Base-by-base conservation (phyloP, 2,329 filamentous ascomycete genomes). In the Talaromyces sp. region DNA sequence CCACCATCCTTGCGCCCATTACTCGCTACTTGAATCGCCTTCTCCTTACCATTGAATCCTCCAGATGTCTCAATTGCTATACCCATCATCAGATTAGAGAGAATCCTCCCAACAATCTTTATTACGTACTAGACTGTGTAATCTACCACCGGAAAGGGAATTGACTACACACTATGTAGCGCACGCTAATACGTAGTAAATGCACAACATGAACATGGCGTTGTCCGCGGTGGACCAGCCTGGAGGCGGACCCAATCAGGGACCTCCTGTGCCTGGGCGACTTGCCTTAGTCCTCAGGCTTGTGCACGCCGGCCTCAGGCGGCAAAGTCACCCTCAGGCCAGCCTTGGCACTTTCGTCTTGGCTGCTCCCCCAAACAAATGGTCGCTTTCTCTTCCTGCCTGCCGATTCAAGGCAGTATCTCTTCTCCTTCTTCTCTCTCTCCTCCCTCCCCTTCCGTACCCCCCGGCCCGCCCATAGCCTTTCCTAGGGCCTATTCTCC, bases 381-480 rank as follows among this genome's bases (percentile, higher is more conserved):
- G 37, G 45, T 31, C 43, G 45, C 48, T 31, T 54, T 62, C 52
- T 41, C 59, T 60, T 22, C 57, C 24, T 41, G 57, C 41, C 13
- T 37, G 16, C 58, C 19, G 11, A 35, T 37, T 19, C 37, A 31
- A 27, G 47, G 33, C 48, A 50, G 1, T 35, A 60, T 47, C 50
- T 50, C 41, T 19, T 48, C 33, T 47, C 61, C 66, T 67, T 62
- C 41, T 19, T 35, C 65, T 67, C 62, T 57, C 48, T 66, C 65
- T 61, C 60, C 39, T 66, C 66, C 63, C 52, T 64, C 48, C 57
- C 62, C 67, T 68, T 67, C 47, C 56, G 48, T 61, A 22, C 62
- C 33, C 48, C 48, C 24, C 41, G 24, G 58, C 14, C 54, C 33
- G 19, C 39, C 13, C 50, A 47, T 19, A 50, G 43, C 60, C 48